Conservation (phyloP, 2,329 filamentous ascomycete species). For the Ambrosiella beaveri region DNA sequence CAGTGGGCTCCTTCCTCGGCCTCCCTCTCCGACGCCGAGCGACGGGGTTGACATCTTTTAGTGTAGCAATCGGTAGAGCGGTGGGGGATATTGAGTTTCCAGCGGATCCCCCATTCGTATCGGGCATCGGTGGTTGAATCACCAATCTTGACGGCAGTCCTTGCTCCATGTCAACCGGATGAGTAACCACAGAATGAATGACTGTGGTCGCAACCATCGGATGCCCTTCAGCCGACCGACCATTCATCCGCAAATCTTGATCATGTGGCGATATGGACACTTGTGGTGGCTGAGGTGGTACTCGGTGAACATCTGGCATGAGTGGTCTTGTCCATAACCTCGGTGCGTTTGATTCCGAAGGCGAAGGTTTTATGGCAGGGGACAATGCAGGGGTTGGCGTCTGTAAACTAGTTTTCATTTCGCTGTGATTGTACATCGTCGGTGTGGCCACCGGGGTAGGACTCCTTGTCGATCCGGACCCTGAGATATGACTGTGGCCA, state of each 20-base stretch:
- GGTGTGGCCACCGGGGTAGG: neutral
- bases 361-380: neutral
- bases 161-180: too few relatives aligned
- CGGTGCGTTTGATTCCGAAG: neutral
- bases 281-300: too few relatives aligned
- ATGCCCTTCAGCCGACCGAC: too few relatives aligned
- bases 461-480: neutral
- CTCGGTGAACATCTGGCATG: neutral
- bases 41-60: neutral
- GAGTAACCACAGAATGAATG: too few relatives aligned
- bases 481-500: neutral
- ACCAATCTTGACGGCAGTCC: too few relatives aligned
- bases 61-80: neutral
- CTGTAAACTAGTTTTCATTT: neutral
- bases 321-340: neutral
- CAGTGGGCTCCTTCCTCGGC: neutral
- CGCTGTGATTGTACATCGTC: neutral
- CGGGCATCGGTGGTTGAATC: too few relatives aligned
- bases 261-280: too few relatives aligned
- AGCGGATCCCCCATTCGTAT: too few relatives aligned
- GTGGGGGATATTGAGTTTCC: neutral
- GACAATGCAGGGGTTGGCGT: constrained; percentile 5
- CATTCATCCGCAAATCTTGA: too few relatives aligned
- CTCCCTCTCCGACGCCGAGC: neutral
- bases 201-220: too few relatives aligned